Percentiles rank a stretch among this genome's conserved stretches.
Conservation (phyloP, 768 basidiomycete species). For the Suillus plorans region DNA sequence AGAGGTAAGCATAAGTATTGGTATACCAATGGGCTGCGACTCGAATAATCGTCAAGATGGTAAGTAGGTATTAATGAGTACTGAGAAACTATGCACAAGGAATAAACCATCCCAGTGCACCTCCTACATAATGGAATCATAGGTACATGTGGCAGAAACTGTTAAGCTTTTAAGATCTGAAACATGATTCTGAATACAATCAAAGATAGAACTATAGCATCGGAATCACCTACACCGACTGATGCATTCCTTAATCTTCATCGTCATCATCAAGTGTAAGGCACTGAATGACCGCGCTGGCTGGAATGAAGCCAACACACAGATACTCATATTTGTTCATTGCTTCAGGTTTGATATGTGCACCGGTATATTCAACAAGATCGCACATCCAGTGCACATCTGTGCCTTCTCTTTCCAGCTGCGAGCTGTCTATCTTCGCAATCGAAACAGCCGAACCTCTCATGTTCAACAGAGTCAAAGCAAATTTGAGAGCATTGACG, state of each 20-base stretch:
- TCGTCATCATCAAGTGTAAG: background rate
- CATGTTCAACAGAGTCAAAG: background rate
- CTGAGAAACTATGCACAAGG: too few species aligned
- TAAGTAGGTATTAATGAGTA: too few species aligned
- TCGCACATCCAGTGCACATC: background rate
- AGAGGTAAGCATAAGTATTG: too few species aligned
- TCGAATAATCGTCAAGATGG: too few species aligned
- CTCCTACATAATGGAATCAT: too few species aligned
- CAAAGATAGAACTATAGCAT: background rate
- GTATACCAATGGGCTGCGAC: too few species aligned
- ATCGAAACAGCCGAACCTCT: too few species aligned
- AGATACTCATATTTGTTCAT: background rate
- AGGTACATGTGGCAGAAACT: too few species aligned
- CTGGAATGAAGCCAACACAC: background rate
- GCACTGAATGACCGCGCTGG: background rate
- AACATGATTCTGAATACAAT: background rate
- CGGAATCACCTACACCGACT: background rate
- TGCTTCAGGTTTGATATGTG: background rate
- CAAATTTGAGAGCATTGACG: background rate
- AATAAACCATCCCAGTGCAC: too few species aligned
- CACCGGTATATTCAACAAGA: background rate
- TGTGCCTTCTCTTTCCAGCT: too few species aligned
- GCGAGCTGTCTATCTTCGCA: background rate
- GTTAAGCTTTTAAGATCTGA: too few species aligned
- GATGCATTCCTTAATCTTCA: background rate